Base-by-base conservation (phyloP, 2,329 filamentous ascomycete genomes). In the Dactylellina sp. region DNA sequence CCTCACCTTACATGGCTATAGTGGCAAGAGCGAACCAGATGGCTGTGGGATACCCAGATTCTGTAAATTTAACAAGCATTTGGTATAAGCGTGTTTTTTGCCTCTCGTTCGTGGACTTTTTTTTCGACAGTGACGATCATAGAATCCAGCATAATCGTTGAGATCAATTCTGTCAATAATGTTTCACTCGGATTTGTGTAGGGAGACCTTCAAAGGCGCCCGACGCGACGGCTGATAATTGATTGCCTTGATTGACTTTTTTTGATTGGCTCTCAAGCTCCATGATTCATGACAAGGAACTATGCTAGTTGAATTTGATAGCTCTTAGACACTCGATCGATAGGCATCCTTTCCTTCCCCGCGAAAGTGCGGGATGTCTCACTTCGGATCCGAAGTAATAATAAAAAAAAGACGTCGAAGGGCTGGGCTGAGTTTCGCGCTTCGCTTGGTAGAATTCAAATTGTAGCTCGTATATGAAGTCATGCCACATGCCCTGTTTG, bases 401-500 rank as follows among this genome's bases (percentile, higher is more conserved):
- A 12, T 7, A 40, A 40, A 32, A 32, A 40, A 40, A 40, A 40
- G 14, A 40, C 6, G 4, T 7, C 6, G 14, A 40, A 40, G 37
- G 37, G 37, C 37, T 39, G 9, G 53, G 37, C 22, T 60, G 28
- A 70, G 42, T 46, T 53, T 18, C 37, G 37, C 61, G 61, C 22
- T 49, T 42, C 18, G 44, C 32, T 40, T 52, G 7, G 37, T 52
- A n/a, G n/a, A 52, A 25, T 35, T 25, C 32, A 6, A 37, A 24
- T 53, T 11, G 3, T 28, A 35, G 35, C 60, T 49, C 32, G 53
- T 56, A 55, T 40, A 57, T 72, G 68, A 72, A 72, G 68, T 72
- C 68, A 72, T 72, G 28, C 60, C 68, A 72, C 68, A 72, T 72
- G 68, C 68, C 68, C 55, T 72, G 52, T 56, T 72, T 12, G 49